These are phyloP conservation scores for Epicoccum sorghinum DNA, from an alignment of 2,329 filamentous ascomycete genomes.

Conservation along the genomic window DNA sequence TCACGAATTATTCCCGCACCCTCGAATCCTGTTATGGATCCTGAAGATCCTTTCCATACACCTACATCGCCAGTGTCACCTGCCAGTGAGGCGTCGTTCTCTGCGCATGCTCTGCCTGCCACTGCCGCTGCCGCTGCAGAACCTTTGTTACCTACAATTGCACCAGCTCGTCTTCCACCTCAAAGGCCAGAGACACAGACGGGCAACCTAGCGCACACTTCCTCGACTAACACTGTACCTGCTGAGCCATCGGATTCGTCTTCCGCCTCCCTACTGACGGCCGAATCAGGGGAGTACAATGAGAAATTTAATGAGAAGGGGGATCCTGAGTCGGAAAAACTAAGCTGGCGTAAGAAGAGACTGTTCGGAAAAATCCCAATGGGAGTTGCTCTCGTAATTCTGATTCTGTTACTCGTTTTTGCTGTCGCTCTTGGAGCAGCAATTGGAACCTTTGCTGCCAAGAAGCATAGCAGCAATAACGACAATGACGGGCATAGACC, in stretches of 20 bases:
- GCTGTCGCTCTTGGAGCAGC: slow-evolving; percentile 59
- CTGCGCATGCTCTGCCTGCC: slow-evolving; percentile 24
- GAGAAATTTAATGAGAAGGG: slow-evolving; percentile 30
- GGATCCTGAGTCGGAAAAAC: slow-evolving; percentile 1
- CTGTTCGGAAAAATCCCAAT: slow-evolving; percentile 58
- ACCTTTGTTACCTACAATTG: slow-evolving; percentile 31
- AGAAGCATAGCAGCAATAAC: slow-evolving; percentile 32
- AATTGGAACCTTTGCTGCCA: slow-evolving; percentile 60
- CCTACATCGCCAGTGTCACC: slow-evolving; percentile 32
- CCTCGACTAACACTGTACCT: slow-evolving; percentile 25
- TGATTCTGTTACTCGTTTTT: slow-evolving; percentile 54
- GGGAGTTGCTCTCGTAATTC: slow-evolving; percentile 56
- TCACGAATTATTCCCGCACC: slow-evolving; percentile 35
- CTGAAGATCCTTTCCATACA: slow-evolving; percentile 34
- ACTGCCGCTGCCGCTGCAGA: slow-evolving; percentile 21
- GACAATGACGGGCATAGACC: slow-evolving; percentile 20
- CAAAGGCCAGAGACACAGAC: slow-evolving; percentile 43
- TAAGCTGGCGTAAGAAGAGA: slow-evolving; percentile 50
- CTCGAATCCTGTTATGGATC: slow-evolving; percentile 21
- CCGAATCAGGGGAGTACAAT: slow-evolving; percentile 27
- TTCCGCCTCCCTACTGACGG: slow-evolving; percentile 33
- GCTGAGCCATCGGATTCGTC: slow-evolving; percentile 37
- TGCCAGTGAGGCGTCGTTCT: slow-evolving; percentile 26
- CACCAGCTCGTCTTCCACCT: slow-evolving; percentile 37
- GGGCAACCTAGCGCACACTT: slow-evolving; percentile 26